Base-by-base conservation (phyloP, 2,329 filamentous ascomycete genomes). In the Hymenotorrendiella dingleyae region DNA sequence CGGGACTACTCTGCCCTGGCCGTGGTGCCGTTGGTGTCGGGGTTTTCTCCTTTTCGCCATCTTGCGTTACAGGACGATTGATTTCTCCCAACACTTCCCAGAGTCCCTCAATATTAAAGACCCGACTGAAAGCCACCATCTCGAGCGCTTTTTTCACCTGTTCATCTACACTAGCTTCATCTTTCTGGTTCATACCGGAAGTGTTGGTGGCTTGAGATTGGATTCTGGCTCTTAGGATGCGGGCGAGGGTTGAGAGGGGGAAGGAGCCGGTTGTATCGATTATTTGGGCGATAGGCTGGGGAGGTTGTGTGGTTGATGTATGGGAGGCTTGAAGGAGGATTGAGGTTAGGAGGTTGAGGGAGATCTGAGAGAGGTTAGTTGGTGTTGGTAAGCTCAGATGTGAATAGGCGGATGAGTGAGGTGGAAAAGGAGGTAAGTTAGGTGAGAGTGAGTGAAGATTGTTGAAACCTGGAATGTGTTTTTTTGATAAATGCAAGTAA, bases 51-150 rank as follows among this genome's bases (percentile, higher is more conserved):
- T n/a, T n/a, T n/a, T n/a, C n/a, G n/a, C n/a, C n/a, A n/a, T n/a
- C n/a, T 12, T 10, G 19, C 5, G 27, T 11, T 6, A 20, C 4
- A 6, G 17, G 22, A 17, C 27, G 11, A 19, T 37, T 27, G 6
- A 78, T 50, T 51, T 82, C 78, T 2, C 56, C 60, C 24, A 82
- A 52, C 1, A 75, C 75, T 55, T 81, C 75, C 67, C 67, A 71
- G 14, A 82, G 52, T 0, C 78, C 78, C 34, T 78, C 69, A 9
- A 78, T 51, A 46, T 80, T 76, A 50, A 82, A 82, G 1, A 81
- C 69, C 19, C 73, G 66, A 19, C 74, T 73, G 21, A 82, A 65
- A 23, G 70, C 67, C 4, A 80, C 69, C 34, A 65, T 64, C 34
- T 73, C 70, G 3, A 82, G 61, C 2, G 48, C 27, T 6, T 43